These are phyloP conservation scores for Sarocladium kiliense DNA, from an alignment of 2,329 filamentous ascomycete species.

Conservation along the genomic window DNA sequence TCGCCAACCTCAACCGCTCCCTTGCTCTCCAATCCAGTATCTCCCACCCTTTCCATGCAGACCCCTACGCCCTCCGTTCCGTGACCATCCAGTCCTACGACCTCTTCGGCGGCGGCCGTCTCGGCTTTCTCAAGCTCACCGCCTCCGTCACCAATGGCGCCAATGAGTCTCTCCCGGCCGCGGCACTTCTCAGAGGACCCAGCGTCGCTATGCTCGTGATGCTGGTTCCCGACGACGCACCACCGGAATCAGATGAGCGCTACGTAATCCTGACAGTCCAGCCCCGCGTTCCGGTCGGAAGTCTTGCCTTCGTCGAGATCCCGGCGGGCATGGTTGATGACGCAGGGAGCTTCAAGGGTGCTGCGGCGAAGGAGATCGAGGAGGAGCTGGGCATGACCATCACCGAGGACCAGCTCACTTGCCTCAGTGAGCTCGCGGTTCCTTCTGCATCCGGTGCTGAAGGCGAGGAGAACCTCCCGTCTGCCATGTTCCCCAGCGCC, in stretches of 20 bases:
- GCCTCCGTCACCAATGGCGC: conserved; percentile 41
- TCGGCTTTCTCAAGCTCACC: conserved; percentile 54
- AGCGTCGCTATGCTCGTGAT: conserved; percentile 57
- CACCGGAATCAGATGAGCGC: conserved; percentile 31
- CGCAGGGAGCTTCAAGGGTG: conserved; percentile 48
- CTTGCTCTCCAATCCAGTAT: conserved; percentile 37
- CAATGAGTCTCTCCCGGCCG: conserved; percentile 47
- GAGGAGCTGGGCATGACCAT: conserved; percentile 56
- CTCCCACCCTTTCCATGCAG: conserved; percentile 46
- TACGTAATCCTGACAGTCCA: conserved; percentile 56
- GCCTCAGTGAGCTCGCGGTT: conserved; percentile 46
- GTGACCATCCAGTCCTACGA: conserved; percentile 51
- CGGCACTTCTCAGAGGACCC: conserved; percentile 53
- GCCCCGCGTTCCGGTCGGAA: conserved; percentile 50
- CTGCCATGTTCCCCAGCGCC: conserved; percentile 51
- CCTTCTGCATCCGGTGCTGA: conserved; percentile 16
- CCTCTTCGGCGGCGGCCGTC: conserved; percentile 37
- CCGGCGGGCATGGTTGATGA: conserved; percentile 56
- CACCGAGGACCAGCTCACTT: conserved; percentile 38
- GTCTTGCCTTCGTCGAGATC: conserved; percentile 50
- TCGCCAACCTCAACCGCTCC: conserved; percentile 39
- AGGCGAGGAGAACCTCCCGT: conserved; percentile 30
- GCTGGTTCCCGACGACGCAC: conserved; percentile 46
- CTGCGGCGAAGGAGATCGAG: conserved; percentile 54
- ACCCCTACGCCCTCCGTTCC: conserved; percentile 47